Evolutionary conservation across 2,329 filamentous ascomycete genomes (phyloP).

Genomic region (Alternaria arbusti): DNA sequence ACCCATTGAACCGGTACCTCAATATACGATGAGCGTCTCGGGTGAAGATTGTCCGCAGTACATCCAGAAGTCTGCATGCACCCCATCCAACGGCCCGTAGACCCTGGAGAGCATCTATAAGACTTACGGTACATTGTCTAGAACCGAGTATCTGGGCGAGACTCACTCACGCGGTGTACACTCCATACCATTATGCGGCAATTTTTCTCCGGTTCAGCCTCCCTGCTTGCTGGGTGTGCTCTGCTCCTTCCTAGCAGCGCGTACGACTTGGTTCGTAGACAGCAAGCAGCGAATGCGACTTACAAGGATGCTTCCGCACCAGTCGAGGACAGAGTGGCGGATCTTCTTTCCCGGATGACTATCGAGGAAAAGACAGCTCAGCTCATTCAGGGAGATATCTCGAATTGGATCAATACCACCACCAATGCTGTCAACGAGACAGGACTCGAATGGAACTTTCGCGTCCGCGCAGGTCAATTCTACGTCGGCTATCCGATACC

Average conservation of each 20-base stretch:
- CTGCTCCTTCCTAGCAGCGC: slow-evolving; percentile 23
- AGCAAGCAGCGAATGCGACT: slow-evolving; percentile 38
- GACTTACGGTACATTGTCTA: slow-evolving; percentile 6
- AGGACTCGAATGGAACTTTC: slow-evolving; percentile 71
- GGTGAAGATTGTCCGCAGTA: slow-evolving; percentile 21
- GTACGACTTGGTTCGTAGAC: slow-evolving; percentile 36
- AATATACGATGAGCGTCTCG: slow-evolving; percentile 19
- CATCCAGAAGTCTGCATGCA: neutral
- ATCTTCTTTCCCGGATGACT: slow-evolving; percentile 75
- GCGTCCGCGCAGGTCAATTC: slow-evolving; percentile 69
- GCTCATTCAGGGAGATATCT: slow-evolving; percentile 67
- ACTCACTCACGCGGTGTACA: neutral
- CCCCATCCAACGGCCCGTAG: slow-evolving; percentile 3
- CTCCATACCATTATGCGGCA: neutral
- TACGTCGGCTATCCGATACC: slow-evolving; percentile 73
- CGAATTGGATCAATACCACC: slow-evolving; percentile 75
- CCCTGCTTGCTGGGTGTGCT: slow-evolving; percentile 22
- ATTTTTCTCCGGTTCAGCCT: slow-evolving; percentile 3
- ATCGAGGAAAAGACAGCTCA: slow-evolving; percentile 76
- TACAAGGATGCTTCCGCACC: slow-evolving; percentile 70
- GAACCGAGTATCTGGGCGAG: neutral
- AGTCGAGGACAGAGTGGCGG: slow-evolving; percentile 68
- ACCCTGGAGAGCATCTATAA: slow-evolving; percentile 17
- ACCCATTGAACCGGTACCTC: slow-evolving; percentile 12
- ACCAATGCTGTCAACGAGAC: slow-evolving; percentile 70